These are phyloP conservation scores for Allium sativum DNA, from an alignment of 106 monocot species.

Conservation along the genomic window DNA sequence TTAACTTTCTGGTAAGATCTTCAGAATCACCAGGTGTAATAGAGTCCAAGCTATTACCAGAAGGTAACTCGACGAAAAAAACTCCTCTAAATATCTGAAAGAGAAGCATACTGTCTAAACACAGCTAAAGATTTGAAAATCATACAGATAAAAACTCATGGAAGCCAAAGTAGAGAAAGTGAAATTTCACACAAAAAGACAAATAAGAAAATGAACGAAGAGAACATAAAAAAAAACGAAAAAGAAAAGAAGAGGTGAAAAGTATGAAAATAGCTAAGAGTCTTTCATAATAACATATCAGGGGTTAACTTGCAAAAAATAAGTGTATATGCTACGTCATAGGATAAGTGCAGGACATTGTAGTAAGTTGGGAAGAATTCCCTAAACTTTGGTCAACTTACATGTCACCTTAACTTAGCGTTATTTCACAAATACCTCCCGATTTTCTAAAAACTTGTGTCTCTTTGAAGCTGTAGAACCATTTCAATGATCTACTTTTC, in stretches of 20 bases:
- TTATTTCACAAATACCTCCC: background rate
- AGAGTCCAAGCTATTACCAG: slow-evolving; percentile 11
- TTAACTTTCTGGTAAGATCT: slow-evolving; percentile 21
- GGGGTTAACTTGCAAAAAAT: too few relatives aligned
- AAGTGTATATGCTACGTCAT: too few relatives aligned
- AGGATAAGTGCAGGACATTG: too few relatives aligned
- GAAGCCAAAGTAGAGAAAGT: background rate
- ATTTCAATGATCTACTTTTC: background rate
- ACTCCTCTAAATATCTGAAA: slow-evolving; percentile 38
- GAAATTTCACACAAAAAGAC: slow-evolving; percentile 1
- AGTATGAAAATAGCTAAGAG: background rate
- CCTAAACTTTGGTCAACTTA: too few relatives aligned
- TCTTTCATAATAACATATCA: background rate
- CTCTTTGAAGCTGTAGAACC: too few relatives aligned
- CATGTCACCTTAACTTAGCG: too few relatives aligned
- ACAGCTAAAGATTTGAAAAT: background rate
- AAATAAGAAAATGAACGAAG: background rate
- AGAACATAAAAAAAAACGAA: background rate
- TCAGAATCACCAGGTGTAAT: slow-evolving; percentile 14
- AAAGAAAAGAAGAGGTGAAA: background rate
- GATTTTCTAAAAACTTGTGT: too few relatives aligned
- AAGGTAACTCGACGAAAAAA: slow-evolving; percentile 9
- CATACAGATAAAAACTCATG: too few relatives aligned
- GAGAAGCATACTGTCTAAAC: slow-evolving; percentile 2
- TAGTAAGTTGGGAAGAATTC: too few relatives aligned